A percentile compares a stretch with the other conserved stretches of the same genome.
Evolutionary conservation across 345 rosid genomes (phyloP).

Genomic region (Euphorbia pulcherrima): DNA sequence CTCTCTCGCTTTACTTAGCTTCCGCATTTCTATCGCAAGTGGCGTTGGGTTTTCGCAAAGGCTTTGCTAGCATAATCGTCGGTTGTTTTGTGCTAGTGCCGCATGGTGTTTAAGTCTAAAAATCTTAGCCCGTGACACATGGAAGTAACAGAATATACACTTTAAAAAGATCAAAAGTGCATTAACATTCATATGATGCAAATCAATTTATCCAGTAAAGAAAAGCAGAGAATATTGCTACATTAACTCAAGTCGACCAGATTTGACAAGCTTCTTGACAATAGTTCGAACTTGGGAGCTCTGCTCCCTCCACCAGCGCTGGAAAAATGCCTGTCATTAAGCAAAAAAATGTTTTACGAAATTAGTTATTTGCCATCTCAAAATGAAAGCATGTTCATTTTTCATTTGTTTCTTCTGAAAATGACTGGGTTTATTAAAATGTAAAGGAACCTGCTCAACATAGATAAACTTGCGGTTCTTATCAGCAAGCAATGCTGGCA

Average conservation of each 20-base stretch:
- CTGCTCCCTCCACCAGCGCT: constrained; percentile 59
- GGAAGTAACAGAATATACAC: neutral
- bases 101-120: no score
- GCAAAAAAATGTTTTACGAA: neutral
- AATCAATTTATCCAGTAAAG: neutral
- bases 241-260: constrained; percentile 54
- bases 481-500: constrained; percentile 48
- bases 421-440: neutral
- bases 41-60: no score
- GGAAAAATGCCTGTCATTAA: constrained; percentile 45
- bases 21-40: no score
- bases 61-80: no score
- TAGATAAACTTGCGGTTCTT: constrained; percentile 53
- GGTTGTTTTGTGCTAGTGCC: no score
- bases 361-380: neutral
- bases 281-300: constrained; percentile 30
- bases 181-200: neutral
- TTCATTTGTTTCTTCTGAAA: neutral
- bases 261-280: constrained; percentile 38
- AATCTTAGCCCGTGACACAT: no score
- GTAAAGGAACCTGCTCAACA: constrained; percentile 42
- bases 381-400: neutral
- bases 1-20: no score
- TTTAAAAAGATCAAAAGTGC: neutral
- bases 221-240: constrained; percentile 6